Percentiles rank a stretch among this genome's conserved stretches.
These are phyloP conservation scores for Vitis hybrid DNA, from an alignment of 177 flowering plant species.

Conservation along the genomic window DNA sequence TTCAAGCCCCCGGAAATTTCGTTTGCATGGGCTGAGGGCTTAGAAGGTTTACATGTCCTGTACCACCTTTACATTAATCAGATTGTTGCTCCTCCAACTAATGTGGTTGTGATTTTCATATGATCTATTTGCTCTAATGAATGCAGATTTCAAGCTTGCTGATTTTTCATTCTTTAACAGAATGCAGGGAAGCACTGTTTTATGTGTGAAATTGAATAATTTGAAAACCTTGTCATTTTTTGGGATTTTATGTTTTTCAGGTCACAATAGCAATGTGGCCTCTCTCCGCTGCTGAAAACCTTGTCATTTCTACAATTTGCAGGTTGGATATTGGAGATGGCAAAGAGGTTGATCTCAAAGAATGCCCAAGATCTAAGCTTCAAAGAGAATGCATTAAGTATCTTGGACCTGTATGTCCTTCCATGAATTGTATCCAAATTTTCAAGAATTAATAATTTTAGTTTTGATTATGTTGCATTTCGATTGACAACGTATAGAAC, in stretches of 20 bases:
- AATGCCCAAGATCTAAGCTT: constrained; percentile 78
- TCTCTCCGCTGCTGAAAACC: background rate
- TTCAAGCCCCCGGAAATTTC: too few relatives aligned
- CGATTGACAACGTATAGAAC: background rate
- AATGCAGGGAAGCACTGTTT: background rate
- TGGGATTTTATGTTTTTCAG: background rate
- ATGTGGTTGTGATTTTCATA: background rate
- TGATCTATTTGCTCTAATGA: background rate
- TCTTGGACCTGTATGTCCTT: constrained; percentile 85
- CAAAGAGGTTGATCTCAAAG: constrained; percentile 71
- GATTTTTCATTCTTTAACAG: background rate
- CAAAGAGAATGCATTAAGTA: constrained; percentile 79
- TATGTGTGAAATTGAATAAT: background rate
- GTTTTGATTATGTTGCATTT: background rate
- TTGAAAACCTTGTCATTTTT: background rate
- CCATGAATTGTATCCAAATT: background rate
- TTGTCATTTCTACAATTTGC: constrained; percentile 11
- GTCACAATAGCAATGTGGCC: too few relatives aligned
- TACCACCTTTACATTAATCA: background rate
- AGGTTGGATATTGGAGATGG: constrained; percentile 97
- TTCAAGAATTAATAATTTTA: background rate
- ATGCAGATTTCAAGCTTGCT: background rate
- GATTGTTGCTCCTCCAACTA: background rate
- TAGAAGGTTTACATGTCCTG: background rate
- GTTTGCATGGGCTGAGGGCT: too few relatives aligned